Conservation (phyloP, 345 rosid species). For the Mercurialis annua region DNA sequence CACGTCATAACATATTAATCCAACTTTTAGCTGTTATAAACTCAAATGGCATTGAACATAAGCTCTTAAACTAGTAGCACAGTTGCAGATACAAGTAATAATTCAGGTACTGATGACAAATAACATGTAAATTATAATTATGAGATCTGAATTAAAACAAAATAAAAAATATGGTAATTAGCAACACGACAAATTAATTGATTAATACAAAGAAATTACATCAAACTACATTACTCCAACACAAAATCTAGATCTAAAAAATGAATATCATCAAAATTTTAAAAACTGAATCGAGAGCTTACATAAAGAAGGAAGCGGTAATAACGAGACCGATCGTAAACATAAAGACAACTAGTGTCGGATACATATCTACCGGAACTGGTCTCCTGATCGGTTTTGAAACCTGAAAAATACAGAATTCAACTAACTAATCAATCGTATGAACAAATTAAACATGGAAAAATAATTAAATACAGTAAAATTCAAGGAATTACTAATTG, state of each 20-base stretch:
- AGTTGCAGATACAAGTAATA: too few species aligned
- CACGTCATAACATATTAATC: too few species aligned
- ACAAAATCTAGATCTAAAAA: conserved; percentile 1
- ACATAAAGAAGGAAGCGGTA: conserved; percentile 88
- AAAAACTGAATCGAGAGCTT: conserved; percentile 26
- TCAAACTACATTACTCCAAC: too few species aligned
- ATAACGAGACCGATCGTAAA: conserved; percentile 66
- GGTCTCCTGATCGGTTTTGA: conserved; percentile 73
- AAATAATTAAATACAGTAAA: neutral
- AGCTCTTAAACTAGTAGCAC: neutral
- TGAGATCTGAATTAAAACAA: too few species aligned
- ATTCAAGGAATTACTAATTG: too few species aligned
- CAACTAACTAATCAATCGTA: neutral
- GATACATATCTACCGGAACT: conserved; percentile 65
- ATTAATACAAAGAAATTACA: neutral
- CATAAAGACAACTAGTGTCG: conserved; percentile 54
- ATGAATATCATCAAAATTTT: neutral
- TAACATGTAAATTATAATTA: too few species aligned
- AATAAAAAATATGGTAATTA: neutral
- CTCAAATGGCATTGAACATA: neutral
- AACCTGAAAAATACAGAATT: conserved; percentile 33
- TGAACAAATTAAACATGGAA: neutral
- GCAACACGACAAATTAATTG: neutral
- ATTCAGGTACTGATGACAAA: too few species aligned
- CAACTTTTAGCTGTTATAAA: conserved; percentile 6